Conservation (phyloP, 2,329 filamentous ascomycete genomes). For the Pyrenochaeta sp. region DNA sequence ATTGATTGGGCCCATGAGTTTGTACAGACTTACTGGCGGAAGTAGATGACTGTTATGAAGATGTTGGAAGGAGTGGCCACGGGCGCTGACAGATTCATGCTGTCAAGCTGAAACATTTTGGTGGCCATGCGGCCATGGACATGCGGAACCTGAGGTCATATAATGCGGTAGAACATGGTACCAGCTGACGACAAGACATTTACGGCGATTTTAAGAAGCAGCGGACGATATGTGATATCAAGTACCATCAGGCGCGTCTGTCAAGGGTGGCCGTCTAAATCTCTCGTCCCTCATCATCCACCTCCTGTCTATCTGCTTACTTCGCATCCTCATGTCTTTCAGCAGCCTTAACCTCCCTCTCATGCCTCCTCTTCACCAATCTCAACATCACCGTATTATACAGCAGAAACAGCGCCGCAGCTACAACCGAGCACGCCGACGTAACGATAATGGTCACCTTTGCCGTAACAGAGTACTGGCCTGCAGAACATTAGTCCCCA, state of each 20-base stretch:
- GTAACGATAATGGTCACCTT: conserved; percentile 51
- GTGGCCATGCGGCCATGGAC: neutral
- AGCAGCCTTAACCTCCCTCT: conserved; percentile 34
- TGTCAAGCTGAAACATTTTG: no score
- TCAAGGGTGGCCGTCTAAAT: neutral
- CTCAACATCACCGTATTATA: conserved; percentile 51
- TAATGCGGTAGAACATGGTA: no score
- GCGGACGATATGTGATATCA: neutral
- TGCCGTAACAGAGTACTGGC: conserved; percentile 50
- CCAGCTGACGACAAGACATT: no score
- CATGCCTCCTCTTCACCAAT: conserved; percentile 43
- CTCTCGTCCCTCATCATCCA: neutral
- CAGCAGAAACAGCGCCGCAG: conserved; percentile 43
- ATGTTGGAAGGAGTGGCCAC: no score
- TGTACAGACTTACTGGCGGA: conserved; percentile 82
- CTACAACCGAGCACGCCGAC: conserved; percentile 42
- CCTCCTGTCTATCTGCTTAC: neutral
- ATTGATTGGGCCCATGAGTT: conserved; percentile 95
- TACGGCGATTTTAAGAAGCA: no score
- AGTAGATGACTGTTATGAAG: conserved; percentile 40
- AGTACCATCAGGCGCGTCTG: neutral
- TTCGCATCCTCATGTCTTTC: conserved; percentile 15
- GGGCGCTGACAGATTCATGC: no score
- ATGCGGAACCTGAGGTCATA: neutral
- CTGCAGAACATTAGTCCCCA: conserved; percentile 5